Base-by-base conservation (phyloP, 2,329 filamentous ascomycete genomes). In the Fonsecaea pugnacius region DNA sequence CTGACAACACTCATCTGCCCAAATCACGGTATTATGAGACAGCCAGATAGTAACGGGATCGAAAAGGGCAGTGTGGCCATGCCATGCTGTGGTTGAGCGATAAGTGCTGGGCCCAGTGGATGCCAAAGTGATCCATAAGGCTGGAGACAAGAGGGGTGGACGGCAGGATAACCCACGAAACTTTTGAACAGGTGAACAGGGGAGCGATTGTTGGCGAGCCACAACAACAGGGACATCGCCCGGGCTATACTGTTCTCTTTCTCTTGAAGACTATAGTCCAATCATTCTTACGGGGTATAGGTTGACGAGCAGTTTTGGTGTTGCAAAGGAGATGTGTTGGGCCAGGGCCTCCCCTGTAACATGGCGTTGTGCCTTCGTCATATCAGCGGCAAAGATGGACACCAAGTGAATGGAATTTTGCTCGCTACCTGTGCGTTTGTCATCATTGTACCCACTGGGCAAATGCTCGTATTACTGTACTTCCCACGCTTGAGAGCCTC, bases 1-100 rank as follows among this genome's bases (percentile, higher is more conserved):
- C 24, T 18, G 36, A 43, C 54, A 57, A 43, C 9, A 2, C 46
- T n/a, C 30, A 33, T 9, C 21, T n/a, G 6, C 30, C 36, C 36
- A 33, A 36, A 12, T 46, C 21, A 57, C 54, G 35, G 32, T 43
- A 16, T 21, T 14, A 35, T 35, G 33, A 50, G 38, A 46, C 30
- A 46, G 40, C 4, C 27, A 30, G 27, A 32, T 35, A 38, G 35
- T 24, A 3, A 24, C 18, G 18, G 9, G 4, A 33, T n/a, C 4
- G 33, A 48, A 40, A 54, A 50, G 8, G 51, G 32, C 32, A 48
- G 12, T 53, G 55, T 54, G 60, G 54, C 54, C 24, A 58, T 63
- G 54, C 33, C 12, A 16, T 30, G 30, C 27, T 24, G 14, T 40
- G 36, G 27, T 38, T 40, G 18, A 58, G 40, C 53, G 53, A 51